phyloP scores from a whole-genome alignment of 2,329 filamentous ascomycete species.

The Trichoderma oligosporum region DNA sequence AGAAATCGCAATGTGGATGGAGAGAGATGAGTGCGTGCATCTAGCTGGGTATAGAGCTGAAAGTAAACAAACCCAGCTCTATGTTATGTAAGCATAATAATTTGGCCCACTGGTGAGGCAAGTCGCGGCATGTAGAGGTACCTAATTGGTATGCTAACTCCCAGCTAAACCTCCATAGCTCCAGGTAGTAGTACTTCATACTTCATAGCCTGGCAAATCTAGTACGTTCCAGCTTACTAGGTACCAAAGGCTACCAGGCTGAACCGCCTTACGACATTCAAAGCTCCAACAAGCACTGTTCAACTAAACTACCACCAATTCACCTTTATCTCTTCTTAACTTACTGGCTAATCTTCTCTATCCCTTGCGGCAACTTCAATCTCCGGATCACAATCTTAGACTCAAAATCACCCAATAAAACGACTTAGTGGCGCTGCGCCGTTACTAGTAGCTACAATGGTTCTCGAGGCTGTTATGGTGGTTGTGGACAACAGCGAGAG shows the following conservation, averaged over 20 bases:
- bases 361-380: not conserved
- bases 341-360: not conserved
- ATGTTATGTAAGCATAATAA: not conserved
- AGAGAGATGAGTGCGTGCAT: slow-evolving; percentile 1
- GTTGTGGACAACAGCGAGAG: slow-evolving; percentile 99
- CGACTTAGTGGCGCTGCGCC: not conserved
- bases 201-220: too few relatives aligned
- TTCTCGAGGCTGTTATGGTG: slow-evolving; percentile 98
- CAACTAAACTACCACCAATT: not conserved
- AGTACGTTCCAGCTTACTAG: not conserved
- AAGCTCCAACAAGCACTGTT: slow-evolving; percentile 23
- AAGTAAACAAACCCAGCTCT: slow-evolving; percentile 12
- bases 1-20: not conserved
- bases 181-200: not conserved
- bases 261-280: slow-evolving; percentile 44
- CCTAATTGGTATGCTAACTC: not conserved
- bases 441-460: slow-evolving; percentile 66
- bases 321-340: not conserved
- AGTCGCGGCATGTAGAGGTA: not conserved
- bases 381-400: not conserved
- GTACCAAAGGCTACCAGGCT: slow-evolving; percentile 43
- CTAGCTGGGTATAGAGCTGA: not conserved
- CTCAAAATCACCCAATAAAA: not conserved
- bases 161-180: fast-evolving
- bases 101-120: not conserved